Base-by-base conservation (phyloP, 148 eudicot species). In the Dysphania ambrosioides region DNA sequence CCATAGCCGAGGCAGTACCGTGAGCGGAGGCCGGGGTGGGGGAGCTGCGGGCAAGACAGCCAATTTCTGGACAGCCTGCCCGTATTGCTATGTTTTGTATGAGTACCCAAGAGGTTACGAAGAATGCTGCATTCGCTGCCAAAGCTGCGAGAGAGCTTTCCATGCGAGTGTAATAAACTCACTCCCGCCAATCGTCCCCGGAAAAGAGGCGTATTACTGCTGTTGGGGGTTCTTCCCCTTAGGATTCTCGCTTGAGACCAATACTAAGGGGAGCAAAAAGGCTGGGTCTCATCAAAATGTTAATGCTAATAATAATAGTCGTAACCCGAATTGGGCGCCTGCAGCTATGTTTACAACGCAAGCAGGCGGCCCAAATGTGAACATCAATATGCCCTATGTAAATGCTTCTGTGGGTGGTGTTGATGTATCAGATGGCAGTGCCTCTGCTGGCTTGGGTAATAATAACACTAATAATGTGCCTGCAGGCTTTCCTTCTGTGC, bases 221-320 rank as follows among this genome's bases (percentile, higher is more conserved):
- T 92, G 96, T 34, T 96, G 94, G 94, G 96, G 95, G 0, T 88
- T 92, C 67, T 92, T 92, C 12, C 97, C 99, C 1, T 71, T 96
- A 38, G 95, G 95, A 38, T 92, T 91, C 75, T 76, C 83, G n/a
- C 27, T 61, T 3, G 78, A 69, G 26, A 42, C 2, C 30, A 23
- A 34, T 1, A 65, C 44, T 44, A 75, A 75, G 19, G 72, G 40
- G 8, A 69, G 62, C 26, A 78, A 76, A 26, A 70, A 51, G 38
- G 83, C 51, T 65, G 53, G 21, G 51, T 21, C n/a, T 26, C 24
- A 42, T 64, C 51, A 55, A 8, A n/a, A n/a, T n/a, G n/a, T n/a
- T n/a, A n/a, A n/a, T n/a, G n/a, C n/a, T n/a, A n/a, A n/a, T n/a
- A n/a, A n/a, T n/a, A n/a, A n/a, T n/a, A n/a, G n/a, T n/a, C n/a